Evolutionary conservation across 1,139 yeast species (phyloP), one percentile per base, ranked within the genome.

Genomic region (Kodamaea fungicola): DNA sequence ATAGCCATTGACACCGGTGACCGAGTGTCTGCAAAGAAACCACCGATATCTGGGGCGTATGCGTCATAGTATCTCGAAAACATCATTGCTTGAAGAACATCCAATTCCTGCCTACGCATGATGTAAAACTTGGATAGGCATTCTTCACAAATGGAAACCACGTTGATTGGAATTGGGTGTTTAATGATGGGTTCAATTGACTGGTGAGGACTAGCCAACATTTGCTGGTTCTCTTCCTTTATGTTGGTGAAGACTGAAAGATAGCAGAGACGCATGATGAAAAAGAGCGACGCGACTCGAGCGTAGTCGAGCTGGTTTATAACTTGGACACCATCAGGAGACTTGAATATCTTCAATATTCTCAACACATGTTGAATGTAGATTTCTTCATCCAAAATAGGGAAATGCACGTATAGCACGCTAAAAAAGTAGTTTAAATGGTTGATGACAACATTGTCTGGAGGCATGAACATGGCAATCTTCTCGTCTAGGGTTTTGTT

Each of bases 21-120:
- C 22, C 39, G 28, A 4, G 37, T 35, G 22, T 39, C 42, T n/a
- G 33, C 31, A 21, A 33, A 33, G 16, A 26, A 35, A n/a, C 37
- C 64, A 10, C 64, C 62, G 25, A 53, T 57, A 37, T 67, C 71
- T 4, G 65, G 68, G 1, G 64, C 58, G 32, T 51, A 50, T 7
- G 46, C 45, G 12, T 52, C 54, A 39, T 62, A 62, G 2, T 57
- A 42, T 24, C 64, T 52, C 12, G 50, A 39, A 33, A 57, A 40
- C 8, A 52, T 32, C 2, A 47, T 45, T 12, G 54, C 51, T 32
- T 55, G 60, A 10, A 53, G 42, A 3, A 47, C 51, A 6, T 35
- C 34, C 8, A 55, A 22, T n/a, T 47, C 44, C 34, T 37, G 50
- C 33, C 34, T 45, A 28, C 29, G 38, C 29, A 39, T 38, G 30